Base-by-base conservation (phyloP, 371 early-diverging fungal species). In the Circinella minor region DNA sequence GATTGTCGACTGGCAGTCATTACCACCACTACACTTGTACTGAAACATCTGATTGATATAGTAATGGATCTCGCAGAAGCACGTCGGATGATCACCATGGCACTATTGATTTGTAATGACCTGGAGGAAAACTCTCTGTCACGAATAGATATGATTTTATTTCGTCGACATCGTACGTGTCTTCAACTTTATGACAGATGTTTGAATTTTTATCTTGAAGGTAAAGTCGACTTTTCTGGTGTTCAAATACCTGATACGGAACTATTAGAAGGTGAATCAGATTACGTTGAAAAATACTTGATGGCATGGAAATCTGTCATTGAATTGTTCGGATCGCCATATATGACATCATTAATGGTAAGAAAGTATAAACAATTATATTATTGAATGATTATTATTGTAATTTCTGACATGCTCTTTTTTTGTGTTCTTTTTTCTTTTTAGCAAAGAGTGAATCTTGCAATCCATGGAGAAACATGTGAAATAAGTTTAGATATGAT, bases 1-100 rank as follows among this genome's bases (percentile, higher is more conserved):
- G n/a, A 65, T 1, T 68, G 66, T 36, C 51, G 69, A 14, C 17
- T 71, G 4, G 71, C 71, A 64, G 61, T 71, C 1, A 34, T 74
- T 8, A 55, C 66, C 3, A 55, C 71, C 27, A 64, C 48, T n/a
- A 15, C 49, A 4, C 36, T 65, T 4, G 20, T 65, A 0, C 4
- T 65, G 34, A n/a, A 47, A 37, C 51, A 65, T 38, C 15, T 65
- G 17, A 8, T 14, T 3, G 18, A 37, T 36, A 36, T 65, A 4
- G 34, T 46, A 34, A 34, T 65, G 46, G 34, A 65, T n/a, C 36
- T 20, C 18, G 17, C 27, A 3, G 65, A 65, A n/a, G 65, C 54
- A 13, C 65, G 65, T 36, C 65, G 65, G 34, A 7, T 65, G 18
- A 36, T 17, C 9, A 65, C 65, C 10, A 36, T 65, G 4, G 65